A percentile compares a stretch with the other conserved stretches of the same genome.
phyloP scores from a whole-genome alignment of 257 asterid genomes.

The Jacaranda mimosifolia region DNA sequence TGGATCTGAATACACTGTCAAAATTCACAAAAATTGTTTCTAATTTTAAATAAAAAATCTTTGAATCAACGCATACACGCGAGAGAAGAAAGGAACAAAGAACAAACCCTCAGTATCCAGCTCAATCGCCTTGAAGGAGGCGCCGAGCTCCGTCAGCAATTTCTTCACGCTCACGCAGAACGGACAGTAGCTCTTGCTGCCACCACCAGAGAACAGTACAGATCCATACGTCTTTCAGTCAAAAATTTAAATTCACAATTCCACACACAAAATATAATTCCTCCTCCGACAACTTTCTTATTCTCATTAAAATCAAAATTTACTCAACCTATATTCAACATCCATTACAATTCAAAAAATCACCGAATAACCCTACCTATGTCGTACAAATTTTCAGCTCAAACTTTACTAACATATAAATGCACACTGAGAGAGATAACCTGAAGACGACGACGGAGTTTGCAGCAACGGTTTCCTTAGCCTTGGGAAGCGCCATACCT shows the following conservation, averaged over 20 bases:
- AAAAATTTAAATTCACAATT: conserved; percentile 23
- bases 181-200: conserved; percentile 90
- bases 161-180: conserved; percentile 78
- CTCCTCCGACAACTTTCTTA: neutral
- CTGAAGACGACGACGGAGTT: conserved; percentile 85
- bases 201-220: conserved; percentile 1
- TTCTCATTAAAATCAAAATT: neutral
- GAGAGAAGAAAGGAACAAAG: conserved; percentile 28
- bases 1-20: neutral
- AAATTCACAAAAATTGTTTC: neutral
- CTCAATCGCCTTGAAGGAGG: conserved; percentile 76
- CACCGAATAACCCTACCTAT: neutral
- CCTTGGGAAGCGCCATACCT: conserved; percentile 75
- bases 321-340: neutral
- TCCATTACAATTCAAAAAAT: neutral
- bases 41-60: neutral
- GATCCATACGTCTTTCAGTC: conserved; percentile 15
- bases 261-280: neutral
- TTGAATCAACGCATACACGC: neutral
- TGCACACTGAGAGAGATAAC: conserved; percentile 39
- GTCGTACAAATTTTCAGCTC: neutral
- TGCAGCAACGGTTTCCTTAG: conserved; percentile 75
- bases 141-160: conserved; percentile 71
- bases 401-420: neutral
- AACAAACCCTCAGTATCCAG: conserved; percentile 71